These are phyloP conservation scores for Actinomortierella ambigua DNA, from an alignment of 371 early-diverging fungal genomes.

Conservation along the genomic window DNA sequence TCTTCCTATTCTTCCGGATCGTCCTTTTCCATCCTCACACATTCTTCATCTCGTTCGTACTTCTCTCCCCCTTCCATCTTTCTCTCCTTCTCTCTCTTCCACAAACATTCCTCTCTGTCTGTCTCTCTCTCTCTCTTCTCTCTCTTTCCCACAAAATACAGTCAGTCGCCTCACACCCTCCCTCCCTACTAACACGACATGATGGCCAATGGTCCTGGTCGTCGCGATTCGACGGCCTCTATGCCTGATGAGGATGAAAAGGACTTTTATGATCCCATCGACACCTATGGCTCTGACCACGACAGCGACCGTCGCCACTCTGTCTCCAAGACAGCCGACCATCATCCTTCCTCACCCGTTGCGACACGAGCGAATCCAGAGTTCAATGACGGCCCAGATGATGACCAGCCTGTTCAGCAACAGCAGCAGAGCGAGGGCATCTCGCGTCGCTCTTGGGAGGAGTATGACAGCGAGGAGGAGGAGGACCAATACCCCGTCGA, in stretches of 20 bases:
- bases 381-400: not conserved
- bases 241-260: constrained; percentile 21
- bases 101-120: not conserved
- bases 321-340: not conserved
- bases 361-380: constrained; percentile 1
- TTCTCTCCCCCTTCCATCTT: not conserved
- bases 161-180: not conserved
- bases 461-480: constrained; percentile 31
- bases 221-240: constrained; percentile 3
- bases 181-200: constrained; percentile 2
- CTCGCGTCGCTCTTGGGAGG: constrained; percentile 33
- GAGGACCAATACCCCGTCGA: constrained; percentile 26
- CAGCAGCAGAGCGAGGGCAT: constrained; percentile 9
- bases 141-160: not conserved
- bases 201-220: constrained; percentile 23
- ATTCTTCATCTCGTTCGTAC: not conserved
- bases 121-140: constrained; percentile 1
- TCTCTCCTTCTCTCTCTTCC: not conserved
- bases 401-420: not conserved
- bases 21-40: not conserved
- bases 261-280: constrained; percentile 19
- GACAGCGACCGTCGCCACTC: constrained; percentile 4
- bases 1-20: not conserved
- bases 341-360: not conserved
- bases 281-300: constrained; percentile 21